phyloP scores from a whole-genome alignment of 2,329 filamentous ascomycete species.

The Geosmithia putterillii region DNA sequence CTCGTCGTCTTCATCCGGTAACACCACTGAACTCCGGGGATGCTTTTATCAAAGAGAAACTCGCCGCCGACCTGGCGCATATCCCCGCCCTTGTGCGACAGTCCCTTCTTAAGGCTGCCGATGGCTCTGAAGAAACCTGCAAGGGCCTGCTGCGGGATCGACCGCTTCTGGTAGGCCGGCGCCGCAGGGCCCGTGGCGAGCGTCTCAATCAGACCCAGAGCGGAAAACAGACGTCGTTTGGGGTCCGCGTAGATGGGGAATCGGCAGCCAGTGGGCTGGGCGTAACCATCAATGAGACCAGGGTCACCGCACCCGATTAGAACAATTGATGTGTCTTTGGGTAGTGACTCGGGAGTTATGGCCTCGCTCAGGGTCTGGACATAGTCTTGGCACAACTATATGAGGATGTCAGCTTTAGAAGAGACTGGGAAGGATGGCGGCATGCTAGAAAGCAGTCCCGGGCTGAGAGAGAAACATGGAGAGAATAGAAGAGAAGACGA shows the following conservation, averaged over 20 bases:
- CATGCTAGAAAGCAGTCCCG: no score
- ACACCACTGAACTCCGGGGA: slow-evolving; percentile 66
- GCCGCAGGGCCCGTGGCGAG: slow-evolving; percentile 39
- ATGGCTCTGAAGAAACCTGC: slow-evolving; percentile 28
- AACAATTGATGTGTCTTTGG: slow-evolving; percentile 48
- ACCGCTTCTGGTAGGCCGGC: slow-evolving; percentile 52
- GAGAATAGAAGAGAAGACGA: slow-evolving; percentile 1
- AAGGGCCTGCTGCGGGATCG: slow-evolving; percentile 15
- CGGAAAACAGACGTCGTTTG: slow-evolving; percentile 49
- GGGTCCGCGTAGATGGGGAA: slow-evolving; percentile 69
- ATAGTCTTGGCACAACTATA: background rate
- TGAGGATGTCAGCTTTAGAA: background rate
- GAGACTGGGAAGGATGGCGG: background rate
- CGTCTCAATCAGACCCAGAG: slow-evolving; percentile 57
- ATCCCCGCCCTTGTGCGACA: slow-evolving; percentile 53
- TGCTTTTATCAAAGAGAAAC: slow-evolving; percentile 56
- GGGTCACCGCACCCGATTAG: slow-evolving; percentile 64
- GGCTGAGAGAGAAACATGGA: no score
- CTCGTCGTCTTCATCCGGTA: slow-evolving; percentile 71
- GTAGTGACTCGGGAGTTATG: slow-evolving; percentile 34
- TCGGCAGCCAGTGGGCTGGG: slow-evolving; percentile 45
- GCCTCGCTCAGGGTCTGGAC: slow-evolving; percentile 36
- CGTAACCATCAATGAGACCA: slow-evolving; percentile 55
- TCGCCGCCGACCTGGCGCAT: slow-evolving; percentile 63
- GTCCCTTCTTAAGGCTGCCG: slow-evolving; percentile 39